Conservation (phyloP, 2,329 filamentous ascomycete genomes). For the Pseudogymnoascus sp. region DNA sequence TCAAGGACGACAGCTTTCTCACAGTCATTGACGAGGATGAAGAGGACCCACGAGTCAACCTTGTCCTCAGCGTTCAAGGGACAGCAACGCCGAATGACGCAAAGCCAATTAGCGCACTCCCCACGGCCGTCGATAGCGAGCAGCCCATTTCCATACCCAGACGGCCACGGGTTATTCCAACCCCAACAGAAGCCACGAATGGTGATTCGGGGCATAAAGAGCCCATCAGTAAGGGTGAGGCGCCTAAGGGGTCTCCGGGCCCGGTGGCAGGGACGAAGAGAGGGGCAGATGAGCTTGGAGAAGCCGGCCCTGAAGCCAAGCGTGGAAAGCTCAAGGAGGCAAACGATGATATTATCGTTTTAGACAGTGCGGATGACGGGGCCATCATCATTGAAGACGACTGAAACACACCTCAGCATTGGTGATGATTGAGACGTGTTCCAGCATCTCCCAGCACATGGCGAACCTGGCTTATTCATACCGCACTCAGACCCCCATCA, state of each 20-base stretch:
- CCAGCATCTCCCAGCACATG: neutral
- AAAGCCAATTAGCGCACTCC: slow-evolving; percentile 43
- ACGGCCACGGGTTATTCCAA: neutral
- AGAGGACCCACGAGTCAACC: slow-evolving; percentile 66
- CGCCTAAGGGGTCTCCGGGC: neutral
- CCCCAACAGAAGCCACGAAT: neutral
- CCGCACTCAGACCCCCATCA: slow-evolving; percentile 73
- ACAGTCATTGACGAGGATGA: slow-evolving; percentile 80
- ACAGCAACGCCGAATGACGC: slow-evolving; percentile 33
- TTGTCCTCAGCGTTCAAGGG: slow-evolving; percentile 64
- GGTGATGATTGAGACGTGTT: neutral
- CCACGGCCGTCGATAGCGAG: slow-evolving; percentile 26
- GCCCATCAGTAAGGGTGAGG: neutral
- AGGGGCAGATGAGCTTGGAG: slow-evolving; percentile 20
- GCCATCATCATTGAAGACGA: slow-evolving; percentile 63
- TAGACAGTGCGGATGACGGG: slow-evolving; percentile 40
- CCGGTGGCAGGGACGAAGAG: slow-evolving; percentile 25
- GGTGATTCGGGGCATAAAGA: slow-evolving; percentile 5
- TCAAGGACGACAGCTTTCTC: slow-evolving; percentile 67
- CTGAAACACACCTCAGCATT: slow-evolving; percentile 27
- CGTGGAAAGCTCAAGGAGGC: slow-evolving; percentile 33
- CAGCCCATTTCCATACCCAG: neutral
- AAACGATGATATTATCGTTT: slow-evolving; percentile 25
- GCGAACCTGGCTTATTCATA: slow-evolving; percentile 31
- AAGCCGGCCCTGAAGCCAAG: slow-evolving; percentile 16